phyloP scores from a whole-genome alignment of 2,329 filamentous ascomycete species.

The Phaeophleospora eucalypticola region DNA sequence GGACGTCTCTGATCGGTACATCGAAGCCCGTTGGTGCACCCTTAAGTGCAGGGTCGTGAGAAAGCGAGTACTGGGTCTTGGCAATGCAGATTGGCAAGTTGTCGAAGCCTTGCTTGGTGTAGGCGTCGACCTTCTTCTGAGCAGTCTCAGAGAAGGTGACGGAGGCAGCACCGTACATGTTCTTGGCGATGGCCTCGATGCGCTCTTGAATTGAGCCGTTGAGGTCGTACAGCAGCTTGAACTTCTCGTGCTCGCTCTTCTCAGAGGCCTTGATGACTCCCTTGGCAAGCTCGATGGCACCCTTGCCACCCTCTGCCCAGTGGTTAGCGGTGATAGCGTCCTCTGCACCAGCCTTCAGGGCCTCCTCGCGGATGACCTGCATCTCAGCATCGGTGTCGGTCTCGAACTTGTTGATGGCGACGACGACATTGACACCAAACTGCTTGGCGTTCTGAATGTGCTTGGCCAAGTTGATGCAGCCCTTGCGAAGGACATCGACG shows the following conservation, averaged over 20 bases:
- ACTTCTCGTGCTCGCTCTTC: conserved; percentile 70
- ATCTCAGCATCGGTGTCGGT: conserved; percentile 94
- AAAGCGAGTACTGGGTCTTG: conserved; percentile 97
- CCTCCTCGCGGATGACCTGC: conserved; percentile 81
- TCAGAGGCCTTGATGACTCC: conserved; percentile 78
- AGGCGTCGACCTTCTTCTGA: conserved; percentile 93
- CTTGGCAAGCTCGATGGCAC: conserved; percentile 82
- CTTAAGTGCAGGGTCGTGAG: conserved; percentile 88
- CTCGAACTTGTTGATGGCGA: conserved; percentile 94
- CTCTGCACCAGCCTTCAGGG: conserved; percentile 85
- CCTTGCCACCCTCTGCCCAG: conserved; percentile 92
- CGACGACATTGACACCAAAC: conserved; percentile 90
- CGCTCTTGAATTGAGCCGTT: conserved; percentile 79
- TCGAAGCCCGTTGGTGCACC: conserved; percentile 93
- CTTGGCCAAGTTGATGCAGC: conserved; percentile 92
- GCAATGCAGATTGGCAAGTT: conserved; percentile 94
- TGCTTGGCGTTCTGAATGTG: conserved; percentile 86
- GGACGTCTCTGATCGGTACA: conserved; percentile 87
- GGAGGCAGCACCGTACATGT: conserved; percentile 88
- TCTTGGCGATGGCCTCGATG: conserved; percentile 82
- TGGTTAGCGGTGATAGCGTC: conserved; percentile 93
- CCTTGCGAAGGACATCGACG: conserved; percentile 80
- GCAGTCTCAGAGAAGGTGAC: conserved; percentile 93
- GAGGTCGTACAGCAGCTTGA: conserved; percentile 79
- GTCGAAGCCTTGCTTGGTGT: conserved; percentile 85